Percentiles rank a stretch among this genome's conserved stretches.
Conservation (phyloP, 768 basidiomycete genomes). For the Naematelia aurantialba region DNA sequence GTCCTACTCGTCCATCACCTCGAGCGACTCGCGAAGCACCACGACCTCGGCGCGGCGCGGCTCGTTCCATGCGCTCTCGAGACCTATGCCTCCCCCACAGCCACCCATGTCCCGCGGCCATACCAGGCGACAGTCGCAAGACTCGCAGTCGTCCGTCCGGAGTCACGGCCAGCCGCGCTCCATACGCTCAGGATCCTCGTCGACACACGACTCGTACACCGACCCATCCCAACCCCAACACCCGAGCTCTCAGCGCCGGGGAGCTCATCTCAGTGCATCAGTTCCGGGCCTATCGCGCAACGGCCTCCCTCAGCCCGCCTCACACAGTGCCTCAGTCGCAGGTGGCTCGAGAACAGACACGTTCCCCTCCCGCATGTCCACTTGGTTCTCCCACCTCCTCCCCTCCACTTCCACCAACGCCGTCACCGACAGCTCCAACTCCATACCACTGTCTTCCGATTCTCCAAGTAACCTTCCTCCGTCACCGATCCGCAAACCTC, state of each 20-base stretch:
- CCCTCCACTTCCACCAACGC: conserved; percentile 24
- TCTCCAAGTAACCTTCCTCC: conserved; percentile 12
- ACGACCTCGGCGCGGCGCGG: conserved; percentile 4
- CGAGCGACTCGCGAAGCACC: conserved; percentile 14
- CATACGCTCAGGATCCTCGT: conserved; percentile 26
- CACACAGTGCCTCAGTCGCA: conserved; percentile 5
- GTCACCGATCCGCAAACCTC: conserved; percentile 38
- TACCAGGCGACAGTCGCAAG: conserved; percentile 30
- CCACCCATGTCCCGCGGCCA: conserved; percentile 9
- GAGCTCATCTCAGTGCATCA: conserved; percentile 32
- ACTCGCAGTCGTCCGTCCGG: conserved; percentile 31
- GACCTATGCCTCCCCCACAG: conserved; percentile 7
- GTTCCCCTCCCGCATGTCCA: conserved; percentile 41
- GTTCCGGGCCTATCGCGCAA: conserved; percentile 35
- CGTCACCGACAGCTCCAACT: conserved; percentile 5
- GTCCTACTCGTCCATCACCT: conserved; percentile 37
- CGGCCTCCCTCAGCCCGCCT: conserved; percentile 27
- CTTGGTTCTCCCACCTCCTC: conserved; percentile 45
- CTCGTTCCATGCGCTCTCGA: conserved; percentile 5
- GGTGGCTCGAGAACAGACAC: conserved; percentile 6
- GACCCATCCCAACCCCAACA: conserved; percentile 9
- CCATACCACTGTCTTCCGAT: conserved; percentile 12
- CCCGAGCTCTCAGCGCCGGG: conserved; percentile 26
- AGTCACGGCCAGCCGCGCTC: conserved; percentile 8
- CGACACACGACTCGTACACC: conserved; percentile 18